These are phyloP conservation scores for Saccharomyces eubayanus DNA, from an alignment of 805 yeast species.

Conservation along the genomic window DNA sequence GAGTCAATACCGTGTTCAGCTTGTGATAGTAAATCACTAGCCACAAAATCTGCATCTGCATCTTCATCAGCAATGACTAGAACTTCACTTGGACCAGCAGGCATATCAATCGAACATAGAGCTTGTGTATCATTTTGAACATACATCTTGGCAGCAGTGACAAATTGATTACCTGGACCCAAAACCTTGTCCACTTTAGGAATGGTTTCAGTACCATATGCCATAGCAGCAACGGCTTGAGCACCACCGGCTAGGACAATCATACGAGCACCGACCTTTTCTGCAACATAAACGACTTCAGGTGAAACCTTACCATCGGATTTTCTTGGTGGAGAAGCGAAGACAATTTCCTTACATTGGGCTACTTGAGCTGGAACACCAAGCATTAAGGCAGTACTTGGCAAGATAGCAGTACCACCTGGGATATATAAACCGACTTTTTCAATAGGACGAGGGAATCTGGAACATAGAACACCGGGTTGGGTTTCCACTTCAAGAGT, in stretches of 20 bases:
- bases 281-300: constrained; percentile 95
- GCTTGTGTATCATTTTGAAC: constrained; percentile 94
- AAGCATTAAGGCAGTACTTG: constrained; percentile 95
- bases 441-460: constrained; percentile 92
- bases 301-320: constrained; percentile 86
- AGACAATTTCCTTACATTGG: constrained; percentile 81
- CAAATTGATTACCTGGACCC: constrained; percentile 99
- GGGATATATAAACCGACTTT: constrained; percentile 94
- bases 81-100: constrained; percentile 99
- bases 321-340: constrained; percentile 93
- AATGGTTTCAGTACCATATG: constrained; percentile 89
- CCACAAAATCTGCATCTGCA: constrained; percentile 93
- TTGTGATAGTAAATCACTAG: constrained; percentile 91
- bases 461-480: constrained; percentile 88
- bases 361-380: constrained; percentile 99
- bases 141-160: constrained; percentile 97
- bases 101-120: constrained; percentile 95
- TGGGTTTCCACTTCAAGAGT: constrained; percentile 80
- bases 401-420: constrained; percentile 97
- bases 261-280: constrained; percentile 83
- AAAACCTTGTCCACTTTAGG: constrained; percentile 93
- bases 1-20: constrained; percentile 99
- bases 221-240: constrained; percentile 98
- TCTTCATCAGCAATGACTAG: constrained; percentile 83
- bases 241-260: constrained; percentile 98